These are phyloP conservation scores for Cryptosporidium tyzzeri DNA, from an alignment of 169 alveolate genomes.

Conservation along the genomic window DNA sequence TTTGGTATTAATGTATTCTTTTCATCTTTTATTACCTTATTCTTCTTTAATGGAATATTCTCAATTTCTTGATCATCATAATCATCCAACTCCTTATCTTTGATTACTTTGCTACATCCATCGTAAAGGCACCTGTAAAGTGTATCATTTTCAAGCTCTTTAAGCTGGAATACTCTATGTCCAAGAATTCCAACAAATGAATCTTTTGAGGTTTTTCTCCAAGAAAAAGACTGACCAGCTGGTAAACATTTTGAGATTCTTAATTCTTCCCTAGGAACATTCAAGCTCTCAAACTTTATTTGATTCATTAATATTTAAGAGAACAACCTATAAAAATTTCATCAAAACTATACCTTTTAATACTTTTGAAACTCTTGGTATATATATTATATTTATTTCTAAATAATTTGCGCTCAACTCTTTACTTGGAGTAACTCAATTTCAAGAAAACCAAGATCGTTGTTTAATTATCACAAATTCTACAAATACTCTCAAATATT, in stretches of 20 bases:
- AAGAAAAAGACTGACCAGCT: slow-evolving; percentile 68
- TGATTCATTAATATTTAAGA: background rate
- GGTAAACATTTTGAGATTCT: slow-evolving; percentile 72
- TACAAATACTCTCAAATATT: too few species aligned
- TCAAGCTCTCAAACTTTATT: slow-evolving; percentile 37
- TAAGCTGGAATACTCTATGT: slow-evolving; percentile 59
- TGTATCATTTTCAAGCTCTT: slow-evolving; percentile 53
- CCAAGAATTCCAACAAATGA: slow-evolving; percentile 70
- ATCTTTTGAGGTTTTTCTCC: slow-evolving; percentile 36
- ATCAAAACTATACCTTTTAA: background rate
- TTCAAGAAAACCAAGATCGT: background rate
- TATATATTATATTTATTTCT: background rate
- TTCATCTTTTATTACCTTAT: background rate
- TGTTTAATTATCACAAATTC: background rate
- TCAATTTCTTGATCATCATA: slow-evolving; percentile 16
- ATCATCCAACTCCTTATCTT: background rate
- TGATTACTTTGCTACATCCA: slow-evolving; percentile 13
- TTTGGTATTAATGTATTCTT: background rate
- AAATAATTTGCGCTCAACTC: background rate
- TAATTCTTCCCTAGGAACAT: slow-evolving; percentile 18
- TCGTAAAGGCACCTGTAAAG: slow-evolving; percentile 48
- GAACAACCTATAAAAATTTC: background rate
- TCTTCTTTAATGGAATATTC: slow-evolving; percentile 38
- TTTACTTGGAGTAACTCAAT: background rate
- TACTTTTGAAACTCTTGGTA: background rate